These are phyloP conservation scores for Shiraia bambusicola DNA, from an alignment of 2,329 filamentous ascomycete genomes.

Conservation along the genomic window DNA sequence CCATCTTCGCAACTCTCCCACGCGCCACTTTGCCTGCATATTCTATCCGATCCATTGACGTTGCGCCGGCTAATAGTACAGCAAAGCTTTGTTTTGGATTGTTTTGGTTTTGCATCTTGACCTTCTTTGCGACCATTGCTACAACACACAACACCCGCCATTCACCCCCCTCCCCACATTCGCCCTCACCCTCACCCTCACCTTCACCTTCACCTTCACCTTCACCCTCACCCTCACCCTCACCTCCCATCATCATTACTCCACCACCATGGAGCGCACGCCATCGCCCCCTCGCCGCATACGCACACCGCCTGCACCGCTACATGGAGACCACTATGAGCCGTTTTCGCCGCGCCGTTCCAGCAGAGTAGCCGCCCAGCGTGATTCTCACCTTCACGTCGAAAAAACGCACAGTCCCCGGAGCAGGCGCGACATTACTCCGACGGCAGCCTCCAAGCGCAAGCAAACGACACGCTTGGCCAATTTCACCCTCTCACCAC, in stretches of 20 bases:
- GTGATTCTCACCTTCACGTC: conserved; percentile 35
- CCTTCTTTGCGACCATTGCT: conserved; percentile 16
- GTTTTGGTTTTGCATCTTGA: conserved; percentile 29
- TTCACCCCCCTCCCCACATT: conserved; percentile 10
- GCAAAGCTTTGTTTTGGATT: conserved; percentile 18
- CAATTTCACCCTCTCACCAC: conserved; percentile 50
- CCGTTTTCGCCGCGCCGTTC: conserved; percentile 70
- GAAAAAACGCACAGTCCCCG: conserved; percentile 28
- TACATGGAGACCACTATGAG: conserved; percentile 70
- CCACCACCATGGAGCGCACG: conserved; percentile 50
- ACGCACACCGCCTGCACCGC: conserved; percentile 69
- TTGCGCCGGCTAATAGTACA: conserved; percentile 5
- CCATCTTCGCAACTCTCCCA: conserved; percentile 12
- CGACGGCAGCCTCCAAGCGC: conserved; percentile 28
- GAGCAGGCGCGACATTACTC: conserved; percentile 32
- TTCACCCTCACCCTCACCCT: not conserved
- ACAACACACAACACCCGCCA: conserved; percentile 8
- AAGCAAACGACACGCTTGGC: conserved; percentile 43
- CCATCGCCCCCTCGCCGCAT: conserved; percentile 62
- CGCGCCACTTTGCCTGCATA: conserved; percentile 9
- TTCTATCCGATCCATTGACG: conserved; percentile 7
- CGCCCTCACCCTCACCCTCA: not conserved
- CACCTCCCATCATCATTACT: too few relatives aligned
- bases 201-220: conserved; percentile 10
- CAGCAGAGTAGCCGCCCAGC: conserved; percentile 62